phyloP scores from a whole-genome alignment of 345 rosid species.

The Acer negundo region DNA sequence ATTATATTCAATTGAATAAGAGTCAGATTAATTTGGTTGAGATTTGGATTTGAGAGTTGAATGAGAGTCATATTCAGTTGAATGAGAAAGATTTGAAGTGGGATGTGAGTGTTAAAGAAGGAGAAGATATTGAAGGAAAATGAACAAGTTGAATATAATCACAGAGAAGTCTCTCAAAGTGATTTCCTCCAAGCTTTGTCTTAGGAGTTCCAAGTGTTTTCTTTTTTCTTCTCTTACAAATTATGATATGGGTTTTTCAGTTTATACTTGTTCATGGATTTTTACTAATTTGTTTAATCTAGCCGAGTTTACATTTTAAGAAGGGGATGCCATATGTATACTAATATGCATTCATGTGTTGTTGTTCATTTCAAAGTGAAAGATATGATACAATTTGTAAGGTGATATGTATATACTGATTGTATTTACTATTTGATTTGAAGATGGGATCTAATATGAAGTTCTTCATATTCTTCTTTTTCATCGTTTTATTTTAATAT shows the following conservation, averaged over 20 bases:
- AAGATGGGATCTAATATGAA: no score
- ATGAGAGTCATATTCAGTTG: no score
- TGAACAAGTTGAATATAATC: not conserved
- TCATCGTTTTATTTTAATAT: no score
- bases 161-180: conserved; percentile 28
- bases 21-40: no score
- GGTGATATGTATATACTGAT: not conserved
- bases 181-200: conserved; percentile 52
- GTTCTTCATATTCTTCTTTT: no score
- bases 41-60: no score
- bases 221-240: not conserved
- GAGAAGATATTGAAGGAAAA: conserved; percentile 26
- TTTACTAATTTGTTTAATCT: not conserved
- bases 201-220: conserved; percentile 39
- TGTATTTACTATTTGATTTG: not conserved
- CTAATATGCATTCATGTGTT: not conserved
- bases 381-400: not conserved
- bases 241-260: conserved; percentile 9
- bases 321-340: no score
- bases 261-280: not conserved
- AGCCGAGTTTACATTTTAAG: not conserved
- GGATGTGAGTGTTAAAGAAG: conserved; percentile 36
- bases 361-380: no score
- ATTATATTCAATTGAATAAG: not conserved
- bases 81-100: no score